Base-by-base conservation (phyloP, 1,284 basidiomycete genomes). In the Apiotrichum siamense region DNA sequence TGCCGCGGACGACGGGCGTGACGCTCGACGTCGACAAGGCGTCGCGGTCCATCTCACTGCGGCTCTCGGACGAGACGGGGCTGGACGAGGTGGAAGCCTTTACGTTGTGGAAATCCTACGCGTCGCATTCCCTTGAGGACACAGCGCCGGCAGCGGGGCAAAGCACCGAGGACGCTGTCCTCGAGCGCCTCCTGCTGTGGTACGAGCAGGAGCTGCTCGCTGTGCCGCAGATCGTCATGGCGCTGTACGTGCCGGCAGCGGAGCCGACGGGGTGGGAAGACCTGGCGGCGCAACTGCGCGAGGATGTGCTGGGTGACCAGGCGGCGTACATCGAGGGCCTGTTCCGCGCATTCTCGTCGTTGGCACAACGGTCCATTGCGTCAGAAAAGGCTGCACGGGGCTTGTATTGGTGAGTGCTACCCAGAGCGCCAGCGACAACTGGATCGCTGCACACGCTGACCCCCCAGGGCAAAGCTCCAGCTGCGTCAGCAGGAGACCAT, bases 191-290 rank as follows among this genome's bases (percentile, higher is more conserved):
- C 2, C 25, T 63, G 10, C 38, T 59, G 21, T 71, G 66, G 66
- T 68, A 66, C 45, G 54, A 61, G 27, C 61, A 63, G 47, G 65
- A 71, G 54, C 47, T 57, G 7, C 33, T 66, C 7, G 69, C 67
- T 31, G 55, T 61, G 7, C 58, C 64, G 3, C 59, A 67, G 47
- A 62, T 68, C 20, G 62, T 64, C 24, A 50, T 63, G 50, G 60
- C 63, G 10, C 54, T 59, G 4, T 55, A 53, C 29, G 43, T 45
- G 1, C 54, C 54, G 11, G 37, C 33, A 2, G 25, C 35, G n/a
- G 29, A 32, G n/a, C 44, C 36, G 33, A 41, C 27, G n/a, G 50
- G 50, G 12, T 52, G 49, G 50, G 54, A 59, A 6, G 54, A 61
- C n/a, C 17, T 67, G 23, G 60, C 60, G 3, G 27, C 47, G 23